phyloP scores from a whole-genome alignment of 768 basidiomycete genomes.

The Kwoniella newhampshirensis region DNA sequence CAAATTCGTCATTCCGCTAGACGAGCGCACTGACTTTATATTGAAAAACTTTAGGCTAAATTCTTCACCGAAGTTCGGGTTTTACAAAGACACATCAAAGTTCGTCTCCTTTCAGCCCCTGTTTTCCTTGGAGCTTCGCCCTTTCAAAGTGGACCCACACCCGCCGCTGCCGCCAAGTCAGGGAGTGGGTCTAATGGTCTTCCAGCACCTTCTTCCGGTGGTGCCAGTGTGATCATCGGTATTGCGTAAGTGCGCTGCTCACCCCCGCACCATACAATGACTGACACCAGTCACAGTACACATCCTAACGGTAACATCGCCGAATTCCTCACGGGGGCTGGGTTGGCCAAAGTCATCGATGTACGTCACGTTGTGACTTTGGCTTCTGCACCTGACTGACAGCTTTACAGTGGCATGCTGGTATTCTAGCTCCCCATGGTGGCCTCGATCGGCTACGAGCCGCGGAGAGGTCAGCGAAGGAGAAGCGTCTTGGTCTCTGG shows the following conservation, averaged over 20 bases:
- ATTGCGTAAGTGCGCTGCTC: constrained; percentile 51
- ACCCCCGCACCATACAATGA: constrained; percentile 52
- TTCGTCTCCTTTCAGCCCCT: constrained; percentile 51
- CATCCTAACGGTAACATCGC: constrained; percentile 95
- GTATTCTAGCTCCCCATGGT: constrained; percentile 78
- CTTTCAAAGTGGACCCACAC: constrained; percentile 75
- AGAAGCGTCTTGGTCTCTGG: constrained; percentile 57
- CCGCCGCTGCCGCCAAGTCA: constrained; percentile 63
- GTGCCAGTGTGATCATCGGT: constrained; percentile 86
- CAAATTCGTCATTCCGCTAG: not conserved
- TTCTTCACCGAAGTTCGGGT: constrained; percentile 74
- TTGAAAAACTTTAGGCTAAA: constrained; percentile 64
- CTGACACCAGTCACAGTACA: constrained; percentile 49
- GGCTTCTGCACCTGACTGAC: constrained; percentile 1
- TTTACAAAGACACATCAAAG: constrained; percentile 52
- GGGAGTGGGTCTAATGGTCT: constrained; percentile 45
- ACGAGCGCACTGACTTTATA: not conserved
- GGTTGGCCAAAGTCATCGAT: constrained; percentile 87
- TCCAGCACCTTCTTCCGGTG: constrained; percentile 58
- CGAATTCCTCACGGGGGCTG: constrained; percentile 76
- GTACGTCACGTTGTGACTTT: constrained; percentile 20
- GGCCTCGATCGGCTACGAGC: constrained; percentile 83
- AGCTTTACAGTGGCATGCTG: constrained; percentile 76
- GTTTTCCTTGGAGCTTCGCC: constrained; percentile 75
- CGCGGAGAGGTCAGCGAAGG: constrained; percentile 68